phyloP scores from a whole-genome alignment of 495 filamentous ascomycete species.

The Penicillium silybi region DNA sequence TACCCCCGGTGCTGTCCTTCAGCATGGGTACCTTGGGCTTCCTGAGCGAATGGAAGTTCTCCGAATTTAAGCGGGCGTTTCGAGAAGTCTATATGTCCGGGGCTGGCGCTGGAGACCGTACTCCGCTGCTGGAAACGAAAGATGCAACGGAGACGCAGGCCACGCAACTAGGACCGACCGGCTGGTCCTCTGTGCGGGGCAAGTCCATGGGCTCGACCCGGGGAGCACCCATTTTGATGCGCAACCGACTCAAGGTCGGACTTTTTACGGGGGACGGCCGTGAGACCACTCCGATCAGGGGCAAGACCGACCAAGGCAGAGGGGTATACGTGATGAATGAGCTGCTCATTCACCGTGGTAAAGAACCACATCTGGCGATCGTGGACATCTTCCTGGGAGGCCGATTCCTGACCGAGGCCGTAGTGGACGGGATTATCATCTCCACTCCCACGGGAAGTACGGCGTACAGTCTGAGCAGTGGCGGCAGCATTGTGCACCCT shows the following conservation, averaged over 20 bases:
- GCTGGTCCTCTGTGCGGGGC: slow-evolving; percentile 71
- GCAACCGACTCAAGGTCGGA: slow-evolving; percentile 80
- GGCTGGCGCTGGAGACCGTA: slow-evolving; percentile 53
- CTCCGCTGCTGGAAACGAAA: slow-evolving; percentile 29
- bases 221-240: slow-evolving; percentile 73
- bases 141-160: slow-evolving; percentile 10
- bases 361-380: slow-evolving; percentile 83
- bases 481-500: slow-evolving; percentile 93
- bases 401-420: slow-evolving; percentile 83
- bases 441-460: slow-evolving; percentile 92
- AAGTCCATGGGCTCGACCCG: slow-evolving; percentile 76
- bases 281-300: slow-evolving; percentile 35
- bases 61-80: slow-evolving; percentile 84
- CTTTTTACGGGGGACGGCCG: slow-evolving; percentile 63
- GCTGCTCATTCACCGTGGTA: slow-evolving; percentile 85
- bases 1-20: slow-evolving; percentile 91
- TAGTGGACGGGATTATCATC: slow-evolving; percentile 92
- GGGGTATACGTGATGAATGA: slow-evolving; percentile 91
- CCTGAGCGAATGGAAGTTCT: slow-evolving; percentile 93
- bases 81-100: slow-evolving; percentile 93
- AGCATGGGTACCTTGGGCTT: slow-evolving; percentile 97
- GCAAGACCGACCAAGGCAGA: slow-evolving; percentile 32
- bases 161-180: slow-evolving; percentile 35
- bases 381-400: slow-evolving; percentile 83
- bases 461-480: slow-evolving; percentile 86